A percentile compares a stretch with the other conserved stretches of the same genome.
These are phyloP conservation scores for Penicillium lagena DNA, from an alignment of 495 filamentous ascomycete genomes.

Conservation along the genomic window DNA sequence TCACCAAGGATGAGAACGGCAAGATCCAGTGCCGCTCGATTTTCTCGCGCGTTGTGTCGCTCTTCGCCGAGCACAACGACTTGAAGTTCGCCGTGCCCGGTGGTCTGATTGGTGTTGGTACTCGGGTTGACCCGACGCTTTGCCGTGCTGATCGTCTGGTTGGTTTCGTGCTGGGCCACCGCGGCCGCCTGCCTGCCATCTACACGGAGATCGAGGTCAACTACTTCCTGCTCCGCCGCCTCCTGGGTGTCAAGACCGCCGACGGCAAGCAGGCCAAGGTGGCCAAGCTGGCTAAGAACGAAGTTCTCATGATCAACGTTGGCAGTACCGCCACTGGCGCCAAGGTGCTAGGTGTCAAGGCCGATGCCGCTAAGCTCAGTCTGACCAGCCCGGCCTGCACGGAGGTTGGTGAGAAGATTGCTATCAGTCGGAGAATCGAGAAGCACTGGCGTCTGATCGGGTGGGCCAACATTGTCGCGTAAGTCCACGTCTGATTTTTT, in stretches of 20 bases:
- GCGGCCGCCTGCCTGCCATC: slow-evolving; percentile 84
- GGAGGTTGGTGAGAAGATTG: slow-evolving; percentile 94
- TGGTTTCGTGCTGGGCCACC: slow-evolving; percentile 93
- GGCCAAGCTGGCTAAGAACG: slow-evolving; percentile 92
- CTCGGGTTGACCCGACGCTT: slow-evolving; percentile 90
- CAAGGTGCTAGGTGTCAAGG: slow-evolving; percentile 93
- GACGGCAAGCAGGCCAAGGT: slow-evolving; percentile 99
- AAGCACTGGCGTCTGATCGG: slow-evolving; percentile 99
- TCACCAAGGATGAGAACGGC: slow-evolving; percentile 87
- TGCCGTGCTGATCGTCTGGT: slow-evolving; percentile 98
- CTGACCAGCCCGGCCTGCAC: slow-evolving; percentile 90
- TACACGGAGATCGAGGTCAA: slow-evolving; percentile 98
- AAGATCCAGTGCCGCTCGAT: slow-evolving; percentile 94
- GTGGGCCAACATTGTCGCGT: slow-evolving; percentile 87
- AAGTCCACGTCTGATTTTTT: slow-evolving; percentile 23
- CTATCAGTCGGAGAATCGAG: slow-evolving; percentile 90
- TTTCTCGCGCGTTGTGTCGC: slow-evolving; percentile 85
- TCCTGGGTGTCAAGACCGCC: slow-evolving; percentile 94
- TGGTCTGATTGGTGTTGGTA: slow-evolving; percentile 95
- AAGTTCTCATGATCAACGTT: slow-evolving; percentile 98
- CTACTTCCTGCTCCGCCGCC: slow-evolving; percentile 91
- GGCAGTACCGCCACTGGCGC: slow-evolving; percentile 92
- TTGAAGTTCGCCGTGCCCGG: slow-evolving; percentile 96
- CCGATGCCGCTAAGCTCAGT: slow-evolving; percentile 87
- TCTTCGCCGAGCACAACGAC: slow-evolving; percentile 97